phyloP scores from a whole-genome alignment of 352 stramenopile species.

The Globisporangium alternatum region DNA sequence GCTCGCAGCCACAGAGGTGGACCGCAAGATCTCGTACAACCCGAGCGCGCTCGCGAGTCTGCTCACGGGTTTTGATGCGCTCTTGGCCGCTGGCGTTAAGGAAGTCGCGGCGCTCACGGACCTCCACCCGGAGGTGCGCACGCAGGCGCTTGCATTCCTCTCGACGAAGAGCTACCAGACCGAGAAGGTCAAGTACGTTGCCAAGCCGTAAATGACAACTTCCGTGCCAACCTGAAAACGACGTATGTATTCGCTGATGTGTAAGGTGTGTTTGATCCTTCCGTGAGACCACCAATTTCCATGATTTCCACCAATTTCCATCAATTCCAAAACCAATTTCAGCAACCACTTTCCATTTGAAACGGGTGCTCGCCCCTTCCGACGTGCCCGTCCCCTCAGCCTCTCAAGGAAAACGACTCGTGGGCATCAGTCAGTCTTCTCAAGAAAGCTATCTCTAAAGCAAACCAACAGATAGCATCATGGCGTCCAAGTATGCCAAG shows the following conservation, averaged over 20 bases:
- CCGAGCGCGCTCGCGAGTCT: conserved; percentile 15
- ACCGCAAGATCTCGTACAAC: conserved; percentile 24
- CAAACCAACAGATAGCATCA: conserved; percentile 14
- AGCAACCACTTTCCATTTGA: too few species aligned
- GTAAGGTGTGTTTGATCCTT: background rate
- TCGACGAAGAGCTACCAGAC: conserved; percentile 14
- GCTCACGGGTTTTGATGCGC: conserved; percentile 15
- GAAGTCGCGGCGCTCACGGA: conserved; percentile 15
- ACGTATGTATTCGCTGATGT: background rate
- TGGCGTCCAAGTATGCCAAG: conserved; percentile 87
- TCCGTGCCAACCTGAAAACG: too few species aligned
- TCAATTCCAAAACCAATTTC: background rate
- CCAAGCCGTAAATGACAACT: too few species aligned
- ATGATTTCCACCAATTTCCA: conserved; percentile 1
- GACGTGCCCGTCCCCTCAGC: background rate
- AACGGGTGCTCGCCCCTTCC: background rate
- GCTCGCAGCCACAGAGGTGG: conserved; percentile 19
- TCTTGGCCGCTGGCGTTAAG: conserved; percentile 9
- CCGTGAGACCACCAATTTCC: background rate
- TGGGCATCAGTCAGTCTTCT: background rate
- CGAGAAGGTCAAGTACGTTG: conserved; percentile 4
- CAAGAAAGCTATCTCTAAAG: background rate
- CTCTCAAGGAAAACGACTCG: background rate
- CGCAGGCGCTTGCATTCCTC: conserved; percentile 21
- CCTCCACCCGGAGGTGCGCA: conserved; percentile 16